Base-by-base conservation (phyloP, 306 rosid genomes). In the Betula pendula region DNA sequence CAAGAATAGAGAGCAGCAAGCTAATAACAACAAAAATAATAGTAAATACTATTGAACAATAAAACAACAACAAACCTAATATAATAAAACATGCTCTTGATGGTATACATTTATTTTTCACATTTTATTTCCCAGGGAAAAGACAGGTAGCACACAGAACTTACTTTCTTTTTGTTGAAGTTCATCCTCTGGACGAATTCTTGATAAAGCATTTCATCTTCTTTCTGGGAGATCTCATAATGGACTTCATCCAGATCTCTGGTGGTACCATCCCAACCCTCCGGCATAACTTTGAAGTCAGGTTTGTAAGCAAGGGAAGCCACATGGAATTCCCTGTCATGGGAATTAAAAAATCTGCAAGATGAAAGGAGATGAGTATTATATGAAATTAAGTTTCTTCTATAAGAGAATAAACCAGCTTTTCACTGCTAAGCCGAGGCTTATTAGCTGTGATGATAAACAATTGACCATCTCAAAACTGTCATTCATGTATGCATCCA, bases 191-290 rank as follows among this genome's bases (percentile, higher is more conserved):
- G 87, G 42, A 95, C 92, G 74, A 95, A 95, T 19, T 92, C 97
- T 81, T 88, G 85, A 83, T 90, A 92, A 8, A 90, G 89, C 94
- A 91, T 90, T 13, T 95, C 98, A 60, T 92, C 98, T 84, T 92
- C 97, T 70, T 84, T 92, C 77, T 83, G 75, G 81, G 98, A 95
- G 77, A 95, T 92, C 83, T 92, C 96, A 42, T 90, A 92, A 70
- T 92, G 98, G 38, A 95, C 98, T 86, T 95, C 97, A 33, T 92
- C 98, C 86, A 89, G 60, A 85, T 94, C 98, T 84, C 84, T 85
- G 76, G 93, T 84, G 74, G 91, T 95, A 45, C 97, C 98, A 79
- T 95, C 98, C 98, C 98, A 95, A 75, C 97, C 98, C 88, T 92
- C 97, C 1, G 97, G 97, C 97, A 95, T 95, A 58, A 92, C 97